Evolutionary conservation across 495 filamentous ascomycete genomes (phyloP).

Genomic region (Trichoderma virens): DNA sequence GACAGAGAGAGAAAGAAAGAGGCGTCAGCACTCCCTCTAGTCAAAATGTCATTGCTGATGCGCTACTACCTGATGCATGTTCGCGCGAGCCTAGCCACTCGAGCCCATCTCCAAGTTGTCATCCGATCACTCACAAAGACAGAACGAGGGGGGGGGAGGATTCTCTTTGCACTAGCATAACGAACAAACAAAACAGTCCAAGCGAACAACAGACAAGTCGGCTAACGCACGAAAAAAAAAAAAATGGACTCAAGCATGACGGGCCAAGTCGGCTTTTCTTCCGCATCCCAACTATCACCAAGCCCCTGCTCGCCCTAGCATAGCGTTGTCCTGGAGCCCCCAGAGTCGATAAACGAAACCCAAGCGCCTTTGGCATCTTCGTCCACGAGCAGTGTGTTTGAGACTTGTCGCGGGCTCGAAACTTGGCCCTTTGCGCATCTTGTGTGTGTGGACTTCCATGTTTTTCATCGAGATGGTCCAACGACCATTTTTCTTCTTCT

Average conservation of each 20-base stretch:
- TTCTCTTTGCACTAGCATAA: background rate
- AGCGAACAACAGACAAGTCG: background rate
- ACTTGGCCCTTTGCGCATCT: background rate
- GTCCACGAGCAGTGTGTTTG: background rate
- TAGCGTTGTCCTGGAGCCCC: background rate
- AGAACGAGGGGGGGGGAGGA: background rate
- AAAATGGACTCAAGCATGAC: background rate
- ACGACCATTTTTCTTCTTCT: too few species aligned
- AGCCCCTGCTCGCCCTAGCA: background rate
- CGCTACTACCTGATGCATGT: background rate
- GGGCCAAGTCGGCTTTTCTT: conserved; percentile 6
- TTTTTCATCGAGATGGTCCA: too few species aligned
- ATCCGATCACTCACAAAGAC: background rate
- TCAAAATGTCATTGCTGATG: background rate
- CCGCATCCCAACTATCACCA: conserved; percentile 1
- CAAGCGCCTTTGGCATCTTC: background rate
- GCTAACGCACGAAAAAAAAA: conserved; percentile 5
- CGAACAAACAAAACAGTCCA: background rate
- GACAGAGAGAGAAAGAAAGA: too few species aligned
- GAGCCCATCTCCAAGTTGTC: background rate
- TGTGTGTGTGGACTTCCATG: too few species aligned
- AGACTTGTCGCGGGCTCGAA: background rate
- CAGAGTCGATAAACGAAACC: conserved; percentile 4
- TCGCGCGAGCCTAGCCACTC: background rate
- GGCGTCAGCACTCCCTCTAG: background rate